Base-by-base conservation (phyloP, 1,139 yeast genomes). In the Pichia sp. region DNA sequence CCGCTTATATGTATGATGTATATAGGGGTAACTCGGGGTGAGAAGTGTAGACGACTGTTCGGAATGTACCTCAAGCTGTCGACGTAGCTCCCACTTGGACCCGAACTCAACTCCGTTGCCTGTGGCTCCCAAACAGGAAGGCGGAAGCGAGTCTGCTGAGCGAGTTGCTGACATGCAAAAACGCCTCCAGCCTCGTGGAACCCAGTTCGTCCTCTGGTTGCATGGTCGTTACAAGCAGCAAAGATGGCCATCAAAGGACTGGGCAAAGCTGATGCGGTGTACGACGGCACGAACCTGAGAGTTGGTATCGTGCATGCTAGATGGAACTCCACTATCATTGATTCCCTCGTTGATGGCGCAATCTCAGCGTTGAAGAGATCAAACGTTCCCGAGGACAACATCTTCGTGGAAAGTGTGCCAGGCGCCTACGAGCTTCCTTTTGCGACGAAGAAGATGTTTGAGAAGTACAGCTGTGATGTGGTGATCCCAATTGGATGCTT, bases 391-490 rank as follows among this genome's bases (percentile, higher is more conserved):
- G 78, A 77, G 52, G 82, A 77, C 50, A 84, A 88, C 63, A 88
- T 91, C 49, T 61, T 76, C 41, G 66, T 89, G 43, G 91, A 85
- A 61, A 70, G 91, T 5, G 94, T 91, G 28, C 98, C 98, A 8
- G 98, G 98, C 23, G 79, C 95, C 10, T 91, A 79, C 60, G 98
- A 91, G 66, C 72, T 91, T 51, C 98, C 98, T 19, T 84, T 67
- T 58, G 96, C 89, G 34, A 69, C 88, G 21, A 70, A 74, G 62
- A 69, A 60, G 48, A 67, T 79, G 46, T 66, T 68, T 45, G 71
- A 71, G 21, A 71, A 70, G 51, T 70, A 72, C 47, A 62, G 66
- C 42, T 68, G 83, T 49, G 96, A 91, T 59, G 96, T 93, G 4
- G 75, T 89, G 38, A 85, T 91, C 49, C 91, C 97, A 41, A 88